Percentiles rank a stretch among this genome's conserved stretches.
Evolutionary conservation across 75 land plant species (phyloP).

Genomic region (Cupressus sempervirens): DNA sequence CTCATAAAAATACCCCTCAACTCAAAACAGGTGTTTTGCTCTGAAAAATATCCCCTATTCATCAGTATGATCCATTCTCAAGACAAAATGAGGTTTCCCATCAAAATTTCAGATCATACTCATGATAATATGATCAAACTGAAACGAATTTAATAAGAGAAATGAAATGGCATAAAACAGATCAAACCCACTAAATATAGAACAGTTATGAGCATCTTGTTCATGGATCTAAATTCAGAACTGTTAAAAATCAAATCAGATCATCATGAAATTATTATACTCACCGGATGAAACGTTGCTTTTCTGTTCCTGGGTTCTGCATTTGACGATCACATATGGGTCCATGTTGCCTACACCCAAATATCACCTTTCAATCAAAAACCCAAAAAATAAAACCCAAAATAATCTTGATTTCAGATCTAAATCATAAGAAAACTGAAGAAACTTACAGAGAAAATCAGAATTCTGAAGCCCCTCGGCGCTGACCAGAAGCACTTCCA

Average conservation of each 20-base stretch:
- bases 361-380: not conserved
- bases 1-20: no score
- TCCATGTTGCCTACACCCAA: constrained; percentile 52
- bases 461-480: constrained; percentile 53
- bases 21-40: no score
- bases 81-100: no score
- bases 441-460: constrained; percentile 48
- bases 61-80: no score
- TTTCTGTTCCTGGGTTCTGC: constrained; percentile 60
- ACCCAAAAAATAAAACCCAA: not conserved
- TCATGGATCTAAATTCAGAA: not conserved
- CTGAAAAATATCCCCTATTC: no score
- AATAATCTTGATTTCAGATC: not conserved
- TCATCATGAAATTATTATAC: not conserved
- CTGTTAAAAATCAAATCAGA: not conserved
- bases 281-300: constrained; percentile 60
- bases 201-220: not conserved
- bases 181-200: no score
- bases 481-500: constrained; percentile 48
- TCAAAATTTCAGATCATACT: no score
- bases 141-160: no score
- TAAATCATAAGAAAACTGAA: not conserved
- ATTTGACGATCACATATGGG: constrained; percentile 54
- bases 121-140: no score
- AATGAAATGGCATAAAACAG: no score